Evolutionary conservation across 129 eudicot genomes (phyloP).

Genomic region (Apium graveolens): DNA sequence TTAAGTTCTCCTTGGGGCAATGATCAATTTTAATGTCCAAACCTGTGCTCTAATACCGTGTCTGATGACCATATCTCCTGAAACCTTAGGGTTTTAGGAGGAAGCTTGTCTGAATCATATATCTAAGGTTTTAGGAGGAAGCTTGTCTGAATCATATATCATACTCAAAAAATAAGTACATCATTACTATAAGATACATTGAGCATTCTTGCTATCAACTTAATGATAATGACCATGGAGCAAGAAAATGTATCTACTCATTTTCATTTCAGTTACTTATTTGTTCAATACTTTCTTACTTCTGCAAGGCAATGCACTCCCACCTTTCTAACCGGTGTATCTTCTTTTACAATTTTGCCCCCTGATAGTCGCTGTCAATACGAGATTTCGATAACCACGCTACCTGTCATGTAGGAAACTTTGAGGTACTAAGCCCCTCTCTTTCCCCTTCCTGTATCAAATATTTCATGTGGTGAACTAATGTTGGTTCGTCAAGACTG

Average conservation of each 20-base stretch:
- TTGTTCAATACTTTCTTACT: background rate
- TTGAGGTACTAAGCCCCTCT: constrained; percentile 55
- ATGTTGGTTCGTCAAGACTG: constrained; percentile 54
- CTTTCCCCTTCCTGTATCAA: background rate
- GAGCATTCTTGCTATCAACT: background rate
- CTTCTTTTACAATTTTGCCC: constrained; percentile 7
- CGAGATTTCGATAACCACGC: constrained; percentile 91
- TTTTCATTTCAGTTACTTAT: background rate
- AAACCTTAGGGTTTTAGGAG: background rate
- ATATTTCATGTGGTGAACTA: background rate
- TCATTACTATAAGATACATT: background rate
- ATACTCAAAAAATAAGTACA: background rate
- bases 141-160: background rate
- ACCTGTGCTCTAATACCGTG: background rate
- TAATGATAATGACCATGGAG: background rate
- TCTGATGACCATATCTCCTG: background rate
- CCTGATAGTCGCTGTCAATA: constrained; percentile 64
- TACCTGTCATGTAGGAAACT: constrained; percentile 71
- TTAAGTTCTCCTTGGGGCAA: background rate
- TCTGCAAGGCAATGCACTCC: background rate
- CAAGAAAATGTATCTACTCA: background rate
- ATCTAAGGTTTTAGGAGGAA: background rate
- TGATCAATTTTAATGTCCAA: background rate
- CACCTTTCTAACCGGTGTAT: background rate
- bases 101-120: background rate